Conservation (phyloP, 371 early-diverging fungal genomes). For the Mortierella polycephala region DNA sequence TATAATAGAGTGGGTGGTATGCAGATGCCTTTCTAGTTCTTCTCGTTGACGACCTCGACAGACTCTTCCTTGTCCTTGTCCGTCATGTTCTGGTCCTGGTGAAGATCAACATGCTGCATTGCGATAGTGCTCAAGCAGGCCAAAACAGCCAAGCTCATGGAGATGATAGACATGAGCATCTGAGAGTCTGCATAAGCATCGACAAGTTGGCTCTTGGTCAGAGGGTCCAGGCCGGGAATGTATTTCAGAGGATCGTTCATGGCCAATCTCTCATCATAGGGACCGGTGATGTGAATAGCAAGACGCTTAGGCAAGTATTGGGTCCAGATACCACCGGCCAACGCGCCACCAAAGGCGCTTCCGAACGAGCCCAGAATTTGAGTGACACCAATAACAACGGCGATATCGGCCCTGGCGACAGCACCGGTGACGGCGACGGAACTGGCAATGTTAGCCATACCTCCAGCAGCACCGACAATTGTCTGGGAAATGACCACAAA, state of each 20-base stretch:
- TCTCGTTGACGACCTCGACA: too few species aligned
- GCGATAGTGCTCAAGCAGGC: conserved; percentile 21
- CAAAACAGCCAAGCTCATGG: conserved; percentile 43
- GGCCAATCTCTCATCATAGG: conserved; percentile 46
- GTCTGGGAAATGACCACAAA: conserved; percentile 59
- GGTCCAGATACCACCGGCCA: conserved; percentile 62
- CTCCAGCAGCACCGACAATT: conserved; percentile 59
- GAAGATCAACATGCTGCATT: conserved; percentile 41
- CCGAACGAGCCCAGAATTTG: conserved; percentile 57
- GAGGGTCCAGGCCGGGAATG: conserved; percentile 31
- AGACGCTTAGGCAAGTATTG: conserved; percentile 56
- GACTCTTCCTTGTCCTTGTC: background rate
- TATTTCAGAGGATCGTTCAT: conserved; percentile 25
- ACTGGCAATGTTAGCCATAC: conserved; percentile 55
- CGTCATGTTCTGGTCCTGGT: conserved; percentile 12
- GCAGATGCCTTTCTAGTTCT: background rate
- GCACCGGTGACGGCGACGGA: conserved; percentile 45
- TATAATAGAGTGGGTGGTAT: background rate
- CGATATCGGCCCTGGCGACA: conserved; percentile 52
- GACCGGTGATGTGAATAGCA: conserved; percentile 53
- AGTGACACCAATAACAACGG: conserved; percentile 56
- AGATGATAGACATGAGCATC: conserved; percentile 56
- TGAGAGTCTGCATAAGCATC: conserved; percentile 55
- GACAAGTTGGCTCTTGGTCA: conserved; percentile 46
- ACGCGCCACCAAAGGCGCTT: conserved; percentile 56